These are phyloP conservation scores for Lachancea lanzarotensis DNA, from an alignment of 805 yeast species.

Conservation along the genomic window DNA sequence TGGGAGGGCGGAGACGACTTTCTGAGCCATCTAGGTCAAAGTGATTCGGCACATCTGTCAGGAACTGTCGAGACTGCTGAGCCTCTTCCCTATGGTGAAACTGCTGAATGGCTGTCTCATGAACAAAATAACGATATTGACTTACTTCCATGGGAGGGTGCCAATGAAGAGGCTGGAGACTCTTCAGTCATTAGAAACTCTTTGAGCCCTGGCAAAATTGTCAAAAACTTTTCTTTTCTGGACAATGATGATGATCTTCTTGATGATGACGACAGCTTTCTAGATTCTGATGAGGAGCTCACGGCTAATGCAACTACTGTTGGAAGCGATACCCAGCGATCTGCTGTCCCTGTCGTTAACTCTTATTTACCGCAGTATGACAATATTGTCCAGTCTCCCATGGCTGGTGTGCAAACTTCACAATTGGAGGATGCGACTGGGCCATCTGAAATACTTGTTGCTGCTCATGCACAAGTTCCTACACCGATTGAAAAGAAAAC, in stretches of 20 bases:
- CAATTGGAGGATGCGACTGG: neutral
- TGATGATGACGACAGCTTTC: constrained; percentile 36
- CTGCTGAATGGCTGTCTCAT: neutral
- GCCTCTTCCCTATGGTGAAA: neutral
- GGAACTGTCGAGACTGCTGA: neutral
- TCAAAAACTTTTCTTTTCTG: constrained; percentile 36
- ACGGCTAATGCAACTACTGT: neutral
- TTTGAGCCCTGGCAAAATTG: neutral
- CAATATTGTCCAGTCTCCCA: neutral
- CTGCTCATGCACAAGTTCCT: neutral
- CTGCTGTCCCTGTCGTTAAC: neutral
- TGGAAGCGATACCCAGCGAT: neutral
- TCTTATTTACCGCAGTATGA: neutral
- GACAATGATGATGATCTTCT: constrained; percentile 41
- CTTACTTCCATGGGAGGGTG: neutral
- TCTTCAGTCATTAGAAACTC: neutral
- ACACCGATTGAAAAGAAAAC: neutral
- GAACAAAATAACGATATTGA: neutral
- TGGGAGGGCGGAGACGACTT: neutral
- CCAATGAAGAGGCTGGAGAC: neutral
- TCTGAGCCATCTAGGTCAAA: neutral
- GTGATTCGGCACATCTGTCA: neutral
- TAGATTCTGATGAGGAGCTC: constrained; percentile 28
- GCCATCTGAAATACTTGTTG: neutral
- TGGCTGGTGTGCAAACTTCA: neutral